These are phyloP conservation scores for Hypsizygus marmoreus DNA, from an alignment of 768 basidiomycete genomes.

Conservation along the genomic window DNA sequence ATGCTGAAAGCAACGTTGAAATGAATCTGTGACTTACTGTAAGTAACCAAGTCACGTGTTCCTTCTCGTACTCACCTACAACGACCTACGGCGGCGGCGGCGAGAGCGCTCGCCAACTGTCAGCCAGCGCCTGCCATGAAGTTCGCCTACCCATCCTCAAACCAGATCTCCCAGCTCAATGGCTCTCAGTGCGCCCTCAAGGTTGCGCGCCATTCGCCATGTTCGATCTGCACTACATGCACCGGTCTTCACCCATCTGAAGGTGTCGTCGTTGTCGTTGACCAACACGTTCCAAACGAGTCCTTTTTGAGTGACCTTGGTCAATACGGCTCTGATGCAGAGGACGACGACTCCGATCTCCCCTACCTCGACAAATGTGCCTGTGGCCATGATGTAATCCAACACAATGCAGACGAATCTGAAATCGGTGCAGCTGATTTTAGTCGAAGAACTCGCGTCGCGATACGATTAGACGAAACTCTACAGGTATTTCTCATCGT, in stretches of 20 bases:
- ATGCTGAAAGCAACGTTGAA: too few relatives aligned
- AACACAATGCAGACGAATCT: constrained; percentile 67
- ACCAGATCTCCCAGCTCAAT: constrained; percentile 48
- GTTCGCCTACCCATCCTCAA: constrained; percentile 67
- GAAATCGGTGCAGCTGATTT: constrained; percentile 64
- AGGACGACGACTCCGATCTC: constrained; percentile 59
- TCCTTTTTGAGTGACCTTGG: constrained; percentile 56
- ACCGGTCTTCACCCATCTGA: constrained; percentile 67
- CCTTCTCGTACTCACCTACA: background rate
- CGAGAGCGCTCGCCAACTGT: background rate
- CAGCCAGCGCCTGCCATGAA: constrained; percentile 46
- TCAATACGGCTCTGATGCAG: constrained; percentile 73
- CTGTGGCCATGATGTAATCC: constrained; percentile 66
- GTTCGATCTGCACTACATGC: constrained; percentile 67
- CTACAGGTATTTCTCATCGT: constrained; percentile 61
- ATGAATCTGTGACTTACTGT: too few relatives aligned
- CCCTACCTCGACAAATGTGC: constrained; percentile 62
- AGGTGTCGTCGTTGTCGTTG: constrained; percentile 59
- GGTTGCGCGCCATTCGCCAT: constrained; percentile 81
- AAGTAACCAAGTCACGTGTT: constrained; percentile 15
- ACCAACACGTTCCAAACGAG: constrained; percentile 44
- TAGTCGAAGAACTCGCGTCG: constrained; percentile 70
- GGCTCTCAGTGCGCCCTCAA: constrained; percentile 62
- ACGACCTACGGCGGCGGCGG: constrained; percentile 1
- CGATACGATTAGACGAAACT: constrained; percentile 79